Percentiles rank a stretch among this genome's conserved stretches.
These are phyloP conservation scores for Maudiozyma turicensis DNA, from an alignment of 805 yeast genomes.

Conservation along the genomic window DNA sequence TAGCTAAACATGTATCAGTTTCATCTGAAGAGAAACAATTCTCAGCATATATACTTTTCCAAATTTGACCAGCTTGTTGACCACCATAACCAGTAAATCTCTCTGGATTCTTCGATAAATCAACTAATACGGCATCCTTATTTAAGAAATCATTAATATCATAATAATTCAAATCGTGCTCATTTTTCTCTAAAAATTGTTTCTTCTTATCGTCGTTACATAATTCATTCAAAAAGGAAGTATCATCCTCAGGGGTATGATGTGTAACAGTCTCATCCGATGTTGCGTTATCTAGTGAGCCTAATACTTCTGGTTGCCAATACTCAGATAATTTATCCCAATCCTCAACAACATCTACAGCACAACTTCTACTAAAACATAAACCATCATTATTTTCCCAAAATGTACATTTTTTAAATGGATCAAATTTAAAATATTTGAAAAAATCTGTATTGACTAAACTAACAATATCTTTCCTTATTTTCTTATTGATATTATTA, in stretches of 20 bases:
- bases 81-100: conserved; percentile 96
- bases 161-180: conserved; percentile 52
- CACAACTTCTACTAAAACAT: conserved; percentile 82
- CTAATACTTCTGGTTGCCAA: conserved; percentile 64
- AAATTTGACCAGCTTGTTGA: conserved; percentile 78
- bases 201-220: conserved; percentile 24
- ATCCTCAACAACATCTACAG: conserved; percentile 75
- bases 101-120: conserved; percentile 83
- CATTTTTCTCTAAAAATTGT: conserved; percentile 3
- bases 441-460: conserved; percentile 72
- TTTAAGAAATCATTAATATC: conserved; percentile 51
- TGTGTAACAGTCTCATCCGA: conserved; percentile 20
- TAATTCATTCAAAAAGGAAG: conserved; percentile 31
- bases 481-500: conserved; percentile 39
- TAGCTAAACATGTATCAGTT: conserved; percentile 63
- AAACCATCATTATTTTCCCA: conserved; percentile 71
- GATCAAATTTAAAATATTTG: conserved; percentile 75
- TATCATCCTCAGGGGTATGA: conserved; percentile 18
- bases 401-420: conserved; percentile 77
- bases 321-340: conserved; percentile 61
- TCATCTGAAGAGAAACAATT: conserved; percentile 60
- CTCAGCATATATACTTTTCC: conserved; percentile 88
- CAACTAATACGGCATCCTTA: conserved; percentile 72
- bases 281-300: conserved; percentile 28
- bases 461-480: conserved; percentile 48